Evolutionary conservation across 176 grass and related monocot species (phyloP).

Genomic region (Bothriochloa decipiens): DNA sequence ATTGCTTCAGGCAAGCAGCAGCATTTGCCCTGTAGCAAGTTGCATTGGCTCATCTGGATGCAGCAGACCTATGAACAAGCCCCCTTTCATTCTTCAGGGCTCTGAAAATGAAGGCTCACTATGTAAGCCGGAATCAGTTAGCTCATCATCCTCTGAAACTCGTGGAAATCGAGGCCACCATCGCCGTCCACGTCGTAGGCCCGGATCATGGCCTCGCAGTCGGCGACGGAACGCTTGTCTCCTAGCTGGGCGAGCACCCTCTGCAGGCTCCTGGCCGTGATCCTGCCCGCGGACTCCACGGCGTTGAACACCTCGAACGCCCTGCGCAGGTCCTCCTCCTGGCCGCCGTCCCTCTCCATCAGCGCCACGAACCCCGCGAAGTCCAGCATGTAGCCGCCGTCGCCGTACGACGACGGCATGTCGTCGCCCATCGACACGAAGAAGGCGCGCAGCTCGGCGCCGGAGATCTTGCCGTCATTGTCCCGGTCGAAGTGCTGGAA

Average conservation of each 20-base stretch:
- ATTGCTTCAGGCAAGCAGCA: slow-evolving; percentile 19
- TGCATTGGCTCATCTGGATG: slow-evolving; percentile 58
- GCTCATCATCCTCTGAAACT: slow-evolving; percentile 94
- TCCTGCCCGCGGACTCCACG: slow-evolving; percentile 74
- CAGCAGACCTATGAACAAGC: slow-evolving; percentile 49
- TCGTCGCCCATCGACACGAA: slow-evolving; percentile 85
- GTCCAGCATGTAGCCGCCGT: slow-evolving; percentile 57
- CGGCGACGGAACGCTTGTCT: slow-evolving; percentile 68
- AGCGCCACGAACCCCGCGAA: slow-evolving; percentile 81
- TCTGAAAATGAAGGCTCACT: slow-evolving; percentile 10
- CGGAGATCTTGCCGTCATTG: slow-evolving; percentile 81
- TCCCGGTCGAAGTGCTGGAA: slow-evolving; percentile 89
- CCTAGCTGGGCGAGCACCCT: slow-evolving; percentile 79
- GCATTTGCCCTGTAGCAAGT: slow-evolving; percentile 11
- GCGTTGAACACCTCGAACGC: slow-evolving; percentile 95
- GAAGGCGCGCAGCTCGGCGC: slow-evolving; percentile 68
- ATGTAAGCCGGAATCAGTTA: slow-evolving; percentile 33
- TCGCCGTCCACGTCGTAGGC: slow-evolving; percentile 90
- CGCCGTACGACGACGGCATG: slow-evolving; percentile 47
- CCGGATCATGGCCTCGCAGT: slow-evolving; percentile 84
- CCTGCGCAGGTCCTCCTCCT: slow-evolving; percentile 73
- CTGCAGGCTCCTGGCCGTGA: slow-evolving; percentile 79
- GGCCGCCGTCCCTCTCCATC: slow-evolving; percentile 68
- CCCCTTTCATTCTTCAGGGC: background rate
- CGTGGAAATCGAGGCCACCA: slow-evolving; percentile 86